Evolutionary conservation across 768 basidiomycete species (phyloP), one percentile per base, ranked within the genome.

Genomic region (Gymnopilus junonius): DNA sequence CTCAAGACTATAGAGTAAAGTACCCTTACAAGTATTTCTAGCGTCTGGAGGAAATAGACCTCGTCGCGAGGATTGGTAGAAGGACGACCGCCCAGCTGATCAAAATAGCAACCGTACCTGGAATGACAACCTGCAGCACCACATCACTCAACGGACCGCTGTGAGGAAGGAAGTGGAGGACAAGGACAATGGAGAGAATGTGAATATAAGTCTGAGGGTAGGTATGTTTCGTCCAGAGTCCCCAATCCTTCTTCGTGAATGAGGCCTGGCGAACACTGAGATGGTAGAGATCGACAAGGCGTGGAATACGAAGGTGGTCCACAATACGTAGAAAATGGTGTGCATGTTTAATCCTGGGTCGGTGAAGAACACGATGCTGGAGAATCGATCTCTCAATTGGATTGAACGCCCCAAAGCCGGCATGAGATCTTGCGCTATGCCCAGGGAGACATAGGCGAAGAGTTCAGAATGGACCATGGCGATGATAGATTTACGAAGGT

Each of bases 131-230:
- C 48, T 59, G 46, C 32, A 51, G n/a, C 15, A 59, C n/a, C 4
- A 23, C 23, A 3, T 51, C 58, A 8, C 58, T 48, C 32, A 50
- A 51, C 4, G 37, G 6, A 1, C 58, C 58, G 3, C 23, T 50
- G 10, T 35, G n/a, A 51, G 46, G 46, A 15, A 51, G 35, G 35
- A 50, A 39, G 37, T 59, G 48, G 1, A 59, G 35, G 14, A 37
- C 34, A 1, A 59, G 32, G 15, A 51, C 21, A 10, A 59, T 50
- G 11, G 58, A 48, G 12, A 59, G 37, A 35, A 51, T 59, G 27
- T 59, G 58, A 40, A 59, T 37, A 15, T 59, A 59, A 2, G 48
- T 59, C 25, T 59, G 58, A 8, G 48, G 35, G 8, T 59, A 59
- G 15, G 58, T 59, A 20, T 34, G n/a, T 25, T 32, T 59, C 21